phyloP scores from a whole-genome alignment of 805 yeast genomes.

The Wickerhamiella qilinensis region DNA sequence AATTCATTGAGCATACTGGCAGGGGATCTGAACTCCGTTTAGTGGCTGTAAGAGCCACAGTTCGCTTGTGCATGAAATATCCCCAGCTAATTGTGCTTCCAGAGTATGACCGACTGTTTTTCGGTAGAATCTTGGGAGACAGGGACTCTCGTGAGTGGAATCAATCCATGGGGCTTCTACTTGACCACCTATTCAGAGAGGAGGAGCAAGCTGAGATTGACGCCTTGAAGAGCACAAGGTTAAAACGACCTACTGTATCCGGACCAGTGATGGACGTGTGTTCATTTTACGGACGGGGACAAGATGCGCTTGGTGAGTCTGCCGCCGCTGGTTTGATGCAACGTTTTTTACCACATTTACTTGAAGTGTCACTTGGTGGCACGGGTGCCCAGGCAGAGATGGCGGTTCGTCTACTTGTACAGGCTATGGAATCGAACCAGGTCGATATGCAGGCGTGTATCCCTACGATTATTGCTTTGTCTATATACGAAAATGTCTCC shows the following conservation, averaged over 20 bases:
- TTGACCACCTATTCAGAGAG: conserved; percentile 2
- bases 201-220: conserved; percentile 1
- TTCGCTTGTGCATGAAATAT: conserved; percentile 3
- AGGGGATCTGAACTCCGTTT: neutral
- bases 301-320: conserved; percentile 3
- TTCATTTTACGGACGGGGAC: conserved; percentile 2
- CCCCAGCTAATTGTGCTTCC: conserved; percentile 4
- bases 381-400: conserved; percentile 2
- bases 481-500: conserved; percentile 1
- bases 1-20: neutral
- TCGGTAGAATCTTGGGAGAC: neutral
- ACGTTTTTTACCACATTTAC: neutral
- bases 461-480: conserved; percentile 2
- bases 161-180: conserved; percentile 4
- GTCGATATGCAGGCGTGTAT: conserved; percentile 3
- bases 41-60: neutral
- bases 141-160: conserved; percentile 3
- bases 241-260: neutral
- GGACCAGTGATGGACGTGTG: neutral
- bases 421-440: conserved; percentile 3
- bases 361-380: neutral
- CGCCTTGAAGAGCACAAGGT: neutral
- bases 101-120: conserved; percentile 1
- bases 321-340: conserved; percentile 4
- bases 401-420: conserved; percentile 3